A percentile compares a stretch with the other conserved stretches of the same genome.
Conservation (phyloP, 495 filamentous ascomycete species). For the Staphylotrichum longicolle region DNA sequence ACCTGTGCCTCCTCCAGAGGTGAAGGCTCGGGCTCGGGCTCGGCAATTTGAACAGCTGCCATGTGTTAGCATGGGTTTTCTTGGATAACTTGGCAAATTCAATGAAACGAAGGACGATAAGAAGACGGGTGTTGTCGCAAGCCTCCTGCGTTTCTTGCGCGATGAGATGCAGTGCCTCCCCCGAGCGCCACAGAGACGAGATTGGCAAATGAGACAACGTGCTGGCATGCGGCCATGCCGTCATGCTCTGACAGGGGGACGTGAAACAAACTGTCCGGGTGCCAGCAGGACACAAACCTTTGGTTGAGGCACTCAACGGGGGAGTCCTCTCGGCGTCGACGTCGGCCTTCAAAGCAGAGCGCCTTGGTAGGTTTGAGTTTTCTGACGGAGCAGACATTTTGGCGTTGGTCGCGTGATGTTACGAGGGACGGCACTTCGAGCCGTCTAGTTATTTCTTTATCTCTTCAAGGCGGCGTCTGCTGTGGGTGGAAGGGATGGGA, state of each 20-base stretch:
- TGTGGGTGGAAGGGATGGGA: neutral
- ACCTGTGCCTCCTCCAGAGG: conserved; percentile 38
- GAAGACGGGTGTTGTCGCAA: neutral
- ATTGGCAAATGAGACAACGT: neutral
- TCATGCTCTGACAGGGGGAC: neutral
- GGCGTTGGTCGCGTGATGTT: neutral
- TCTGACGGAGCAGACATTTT: conserved; percentile 31
- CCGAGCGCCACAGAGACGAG: conserved; percentile 1
- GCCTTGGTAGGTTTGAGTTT: conserved; percentile 32
- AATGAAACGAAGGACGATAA: neutral
- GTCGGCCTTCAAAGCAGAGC: conserved; percentile 47
- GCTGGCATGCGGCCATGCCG: neutral
- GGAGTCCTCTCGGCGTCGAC: conserved; percentile 40
- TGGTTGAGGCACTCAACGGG: conserved; percentile 35
- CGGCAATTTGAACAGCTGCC: conserved; percentile 50
- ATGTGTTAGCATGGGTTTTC: conserved; percentile 24
- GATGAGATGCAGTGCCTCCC: neutral
- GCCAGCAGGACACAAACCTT: conserved; percentile 40
- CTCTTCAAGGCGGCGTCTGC: neutral
- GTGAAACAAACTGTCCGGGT: neutral
- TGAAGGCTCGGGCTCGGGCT: conserved; percentile 40
- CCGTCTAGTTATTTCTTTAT: neutral
- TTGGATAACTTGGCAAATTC: neutral
- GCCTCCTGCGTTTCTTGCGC: neutral
- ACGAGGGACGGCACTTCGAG: neutral